Evolutionary conservation across 2,329 filamentous ascomycete species (phyloP).

Genomic region (Colletotrichum sp.): DNA sequence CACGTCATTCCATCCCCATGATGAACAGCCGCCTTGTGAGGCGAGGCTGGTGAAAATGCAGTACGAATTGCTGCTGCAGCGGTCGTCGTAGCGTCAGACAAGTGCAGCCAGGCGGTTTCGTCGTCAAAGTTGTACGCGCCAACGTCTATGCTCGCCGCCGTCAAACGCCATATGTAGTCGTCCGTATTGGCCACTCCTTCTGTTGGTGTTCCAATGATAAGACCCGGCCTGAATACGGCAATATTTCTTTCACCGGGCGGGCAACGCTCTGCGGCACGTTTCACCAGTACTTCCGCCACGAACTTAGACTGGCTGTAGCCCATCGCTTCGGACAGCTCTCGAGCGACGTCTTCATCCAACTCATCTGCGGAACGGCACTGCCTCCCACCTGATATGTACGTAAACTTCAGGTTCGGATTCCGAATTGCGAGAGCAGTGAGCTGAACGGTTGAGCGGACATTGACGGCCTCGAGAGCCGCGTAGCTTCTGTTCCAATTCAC

Average conservation of each 20-base stretch:
- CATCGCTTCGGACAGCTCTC: constrained; percentile 15
- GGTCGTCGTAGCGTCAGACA: neutral
- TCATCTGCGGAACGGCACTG: neutral
- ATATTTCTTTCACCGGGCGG: neutral
- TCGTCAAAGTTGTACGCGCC: constrained; percentile 19
- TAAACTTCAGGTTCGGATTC: neutral
- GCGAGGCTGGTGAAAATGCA: neutral
- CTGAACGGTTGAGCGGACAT: neutral
- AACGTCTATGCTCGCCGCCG: constrained; percentile 14
- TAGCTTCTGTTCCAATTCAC: constrained; percentile 16
- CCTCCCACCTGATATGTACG: neutral
- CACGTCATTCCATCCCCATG: constrained; percentile 8
- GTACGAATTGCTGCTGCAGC: neutral
- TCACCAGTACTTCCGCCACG: constrained; percentile 24
- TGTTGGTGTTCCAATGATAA: constrained; percentile 25
- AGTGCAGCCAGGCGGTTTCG: neutral
- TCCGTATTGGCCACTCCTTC: constrained; percentile 25
- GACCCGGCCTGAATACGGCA: constrained; percentile 9
- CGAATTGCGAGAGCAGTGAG: neutral
- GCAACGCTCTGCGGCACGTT: constrained; percentile 17
- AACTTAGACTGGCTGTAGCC: constrained; percentile 28
- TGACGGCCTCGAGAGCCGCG: neutral
- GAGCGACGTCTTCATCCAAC: neutral
- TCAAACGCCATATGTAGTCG: constrained; percentile 25
- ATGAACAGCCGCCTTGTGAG: neutral